phyloP scores from a whole-genome alignment of 192 early-diverging fungal species.

The Glomus cerebriforme region DNA sequence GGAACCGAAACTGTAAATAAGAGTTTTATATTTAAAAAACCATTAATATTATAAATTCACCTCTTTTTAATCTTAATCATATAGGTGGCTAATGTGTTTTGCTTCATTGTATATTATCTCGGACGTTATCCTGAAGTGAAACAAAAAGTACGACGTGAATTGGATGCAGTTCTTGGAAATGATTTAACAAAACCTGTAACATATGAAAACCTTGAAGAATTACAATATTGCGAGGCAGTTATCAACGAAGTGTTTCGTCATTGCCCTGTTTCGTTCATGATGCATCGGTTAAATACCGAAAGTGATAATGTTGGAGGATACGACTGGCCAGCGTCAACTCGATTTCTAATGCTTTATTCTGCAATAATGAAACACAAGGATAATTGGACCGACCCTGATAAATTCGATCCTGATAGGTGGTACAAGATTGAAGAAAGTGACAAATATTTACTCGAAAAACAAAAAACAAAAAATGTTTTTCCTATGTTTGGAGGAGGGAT shows the following conservation, averaged over 20 bases:
- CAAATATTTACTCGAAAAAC: too few relatives aligned
- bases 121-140: not conserved
- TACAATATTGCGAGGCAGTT: slow-evolving; percentile 13
- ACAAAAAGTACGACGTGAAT: not conserved
- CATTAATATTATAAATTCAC: not conserved
- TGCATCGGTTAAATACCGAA: not conserved
- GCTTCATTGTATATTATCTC: not conserved
- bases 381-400: not conserved
- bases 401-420: slow-evolving; percentile 18
- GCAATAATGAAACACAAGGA: not conserved
- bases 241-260: not conserved
- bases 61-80: not conserved
- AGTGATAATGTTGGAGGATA: slow-evolving; percentile 5
- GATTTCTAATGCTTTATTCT: not conserved
- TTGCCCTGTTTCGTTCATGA: not conserved
- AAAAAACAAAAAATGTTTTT: not conserved
- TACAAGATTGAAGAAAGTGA: not conserved
- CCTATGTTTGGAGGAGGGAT: slow-evolving; percentile 12
- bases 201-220: not conserved
- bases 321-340: not conserved
- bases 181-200: not conserved
- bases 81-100: not conserved
- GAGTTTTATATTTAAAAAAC: not conserved
- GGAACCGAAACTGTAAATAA: slow-evolving; percentile 13
- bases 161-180: not conserved